Percentiles rank a stretch among this genome's conserved stretches.
Evolutionary conservation across 140 eudicot genomes (phyloP).

Genomic region (Erigeron philadelphicus): DNA sequence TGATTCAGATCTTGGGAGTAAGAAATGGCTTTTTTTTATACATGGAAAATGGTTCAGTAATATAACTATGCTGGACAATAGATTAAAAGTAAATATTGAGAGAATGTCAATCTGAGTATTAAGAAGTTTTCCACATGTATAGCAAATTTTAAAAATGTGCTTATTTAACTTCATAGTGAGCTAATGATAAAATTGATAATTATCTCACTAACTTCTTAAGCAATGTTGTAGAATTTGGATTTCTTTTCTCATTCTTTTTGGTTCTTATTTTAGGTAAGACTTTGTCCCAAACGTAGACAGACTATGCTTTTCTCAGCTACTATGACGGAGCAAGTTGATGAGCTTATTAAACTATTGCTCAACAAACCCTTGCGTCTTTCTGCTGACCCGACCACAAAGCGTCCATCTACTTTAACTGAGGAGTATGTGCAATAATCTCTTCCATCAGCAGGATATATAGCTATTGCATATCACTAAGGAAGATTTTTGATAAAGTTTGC

Average conservation of each 20-base stretch:
- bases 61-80: too few relatives aligned
- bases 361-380: conserved; percentile 78
- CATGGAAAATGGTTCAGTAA: too few relatives aligned
- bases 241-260: conserved; percentile 2
- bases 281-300: conserved; percentile 84
- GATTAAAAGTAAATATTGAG: too few relatives aligned
- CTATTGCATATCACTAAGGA: neutral
- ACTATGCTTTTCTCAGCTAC: conserved; percentile 95
- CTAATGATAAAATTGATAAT: too few relatives aligned
- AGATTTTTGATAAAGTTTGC: neutral
- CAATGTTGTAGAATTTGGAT: too few relatives aligned
- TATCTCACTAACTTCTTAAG: too few relatives aligned
- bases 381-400: conserved; percentile 77
- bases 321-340: conserved; percentile 84
- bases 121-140: too few relatives aligned
- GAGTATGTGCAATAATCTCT: conserved; percentile 46
- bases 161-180: too few relatives aligned
- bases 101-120: too few relatives aligned
- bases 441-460: neutral
- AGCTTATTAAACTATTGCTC: conserved; percentile 66
- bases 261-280: conserved; percentile 47
- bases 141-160: too few relatives aligned
- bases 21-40: too few relatives aligned
- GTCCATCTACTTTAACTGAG: conserved; percentile 76
- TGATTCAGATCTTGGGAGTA: too few relatives aligned